Evolutionary conservation across 306 rosid genomes (phyloP).

Genomic region (Vigna radiata): DNA sequence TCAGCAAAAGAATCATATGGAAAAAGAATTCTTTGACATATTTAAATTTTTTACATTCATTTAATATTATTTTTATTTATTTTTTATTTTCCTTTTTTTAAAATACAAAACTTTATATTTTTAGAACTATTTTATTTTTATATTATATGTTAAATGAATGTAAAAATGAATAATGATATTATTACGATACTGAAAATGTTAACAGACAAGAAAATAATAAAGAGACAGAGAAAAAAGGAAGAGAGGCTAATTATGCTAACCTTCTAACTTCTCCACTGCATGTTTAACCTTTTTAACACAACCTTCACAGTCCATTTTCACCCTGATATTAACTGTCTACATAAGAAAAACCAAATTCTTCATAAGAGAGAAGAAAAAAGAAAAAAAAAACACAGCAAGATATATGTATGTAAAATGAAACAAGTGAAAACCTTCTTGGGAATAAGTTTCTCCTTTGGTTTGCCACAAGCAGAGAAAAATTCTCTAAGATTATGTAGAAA

Average conservation of each 20-base stretch:
- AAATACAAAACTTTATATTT: too few species aligned
- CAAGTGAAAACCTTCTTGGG: slow-evolving; percentile 45
- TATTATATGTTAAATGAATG: too few species aligned
- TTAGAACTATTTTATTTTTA: too few species aligned
- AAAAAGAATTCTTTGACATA: too few species aligned
- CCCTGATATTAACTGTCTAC: slow-evolving; percentile 79
- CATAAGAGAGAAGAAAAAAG: background rate
- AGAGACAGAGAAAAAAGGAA: background rate
- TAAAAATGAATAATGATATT: too few species aligned
- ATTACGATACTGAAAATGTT: background rate
- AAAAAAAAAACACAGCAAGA: background rate
- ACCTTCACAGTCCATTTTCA: slow-evolving; percentile 93
- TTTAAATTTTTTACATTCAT: too few species aligned
- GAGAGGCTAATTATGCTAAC: slow-evolving; percentile 45
- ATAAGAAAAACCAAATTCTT: background rate
- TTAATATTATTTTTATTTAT: too few species aligned
- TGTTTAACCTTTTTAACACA: slow-evolving; percentile 70
- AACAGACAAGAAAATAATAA: background rate
- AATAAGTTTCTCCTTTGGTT: slow-evolving; percentile 32
- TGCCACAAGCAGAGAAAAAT: slow-evolving; percentile 15
- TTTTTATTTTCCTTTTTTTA: too few species aligned
- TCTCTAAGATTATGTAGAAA: slow-evolving; percentile 36
- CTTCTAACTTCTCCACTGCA: slow-evolving; percentile 66
- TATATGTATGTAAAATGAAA: background rate
- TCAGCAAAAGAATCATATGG: background rate